Base-by-base conservation (phyloP, 1,284 basidiomycete species). In the Irpex sp. region DNA sequence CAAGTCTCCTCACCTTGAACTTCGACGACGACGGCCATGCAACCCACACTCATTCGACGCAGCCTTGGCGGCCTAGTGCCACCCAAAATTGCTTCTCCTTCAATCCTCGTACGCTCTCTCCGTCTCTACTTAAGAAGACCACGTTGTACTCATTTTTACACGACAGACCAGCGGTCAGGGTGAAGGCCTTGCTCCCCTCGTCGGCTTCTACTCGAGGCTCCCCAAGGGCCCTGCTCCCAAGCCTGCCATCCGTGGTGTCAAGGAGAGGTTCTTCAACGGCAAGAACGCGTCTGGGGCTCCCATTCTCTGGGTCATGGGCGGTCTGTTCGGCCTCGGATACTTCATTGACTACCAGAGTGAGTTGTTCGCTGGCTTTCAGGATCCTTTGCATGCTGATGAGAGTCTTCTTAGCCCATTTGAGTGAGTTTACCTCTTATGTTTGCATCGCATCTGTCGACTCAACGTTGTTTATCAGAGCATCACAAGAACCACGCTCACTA, bases 131-230 rank as follows among this genome's bases (percentile, higher is more conserved):
- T 6, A 36, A n/a, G 13, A 0, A 37, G 46, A 35, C 51, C 46
- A 6, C 26, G 19, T 36, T 5, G 26, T 33, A 26, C 21, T 50
- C 15, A 35, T 21, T 33, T 37, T 35, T 62, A 19, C 57, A 50
- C 13, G 61, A 33, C 62, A 73, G 70, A 70, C 67, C 46, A 67
- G 69, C 65, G 94, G 93, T 67, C 85, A 88, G 63, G 92, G 90
- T 61, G 87, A 85, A 60, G 88, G 91, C 68, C 92, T 97, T 62
- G 83, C 86, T 63, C 87, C 88, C 47, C 90, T 97, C 73, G 94
- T 97, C 68, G 87, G 91, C 73, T 97, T 97, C 79, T 98, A 98
- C 84, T 95, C 93, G 68, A 93, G 92, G 76, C 84, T 98, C 57
- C 95, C 95, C 68, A 92, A 92, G 73, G 90, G 90, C 53, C 77